phyloP scores from a whole-genome alignment of 1,139 yeast species.

The Blastobotrys ciferrii region DNA sequence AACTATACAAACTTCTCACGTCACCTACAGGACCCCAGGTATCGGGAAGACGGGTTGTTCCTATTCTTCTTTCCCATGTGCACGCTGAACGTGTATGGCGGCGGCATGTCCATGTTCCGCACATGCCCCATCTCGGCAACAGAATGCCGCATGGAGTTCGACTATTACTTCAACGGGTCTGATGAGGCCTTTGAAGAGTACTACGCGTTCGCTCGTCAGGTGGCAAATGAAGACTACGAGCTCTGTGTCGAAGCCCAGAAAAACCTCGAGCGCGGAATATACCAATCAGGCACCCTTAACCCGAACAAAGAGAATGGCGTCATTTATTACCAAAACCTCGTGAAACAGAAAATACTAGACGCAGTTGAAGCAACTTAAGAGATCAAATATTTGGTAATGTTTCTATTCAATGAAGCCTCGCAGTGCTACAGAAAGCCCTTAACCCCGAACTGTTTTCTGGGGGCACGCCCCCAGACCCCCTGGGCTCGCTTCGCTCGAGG shows the following conservation, averaged over 20 bases:
- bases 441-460: too few species aligned
- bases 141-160: constrained; percentile 16
- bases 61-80: constrained; percentile 16
- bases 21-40: constrained; percentile 12
- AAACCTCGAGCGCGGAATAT: constrained; percentile 14
- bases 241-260: constrained; percentile 13
- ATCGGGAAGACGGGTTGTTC: constrained; percentile 15
- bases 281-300: constrained; percentile 12
- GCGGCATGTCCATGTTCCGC: constrained; percentile 16
- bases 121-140: constrained; percentile 16
- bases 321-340: constrained; percentile 14
- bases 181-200: constrained; percentile 17
- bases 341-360: constrained; percentile 10
- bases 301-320: constrained; percentile 16
- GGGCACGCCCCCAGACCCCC: too few species aligned
- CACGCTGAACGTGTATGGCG: constrained; percentile 16
- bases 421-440: too few species aligned
- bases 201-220: constrained; percentile 13
- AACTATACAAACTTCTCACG: constrained; percentile 16
- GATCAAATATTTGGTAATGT: too few species aligned
- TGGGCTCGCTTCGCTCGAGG: too few species aligned
- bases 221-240: constrained; percentile 14
- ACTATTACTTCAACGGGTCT: constrained; percentile 14
- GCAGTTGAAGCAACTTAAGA: constrained; percentile 3
- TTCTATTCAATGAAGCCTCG: too few species aligned